phyloP scores from a whole-genome alignment of 495 filamentous ascomycete species.

The Neurospora sp. region DNA sequence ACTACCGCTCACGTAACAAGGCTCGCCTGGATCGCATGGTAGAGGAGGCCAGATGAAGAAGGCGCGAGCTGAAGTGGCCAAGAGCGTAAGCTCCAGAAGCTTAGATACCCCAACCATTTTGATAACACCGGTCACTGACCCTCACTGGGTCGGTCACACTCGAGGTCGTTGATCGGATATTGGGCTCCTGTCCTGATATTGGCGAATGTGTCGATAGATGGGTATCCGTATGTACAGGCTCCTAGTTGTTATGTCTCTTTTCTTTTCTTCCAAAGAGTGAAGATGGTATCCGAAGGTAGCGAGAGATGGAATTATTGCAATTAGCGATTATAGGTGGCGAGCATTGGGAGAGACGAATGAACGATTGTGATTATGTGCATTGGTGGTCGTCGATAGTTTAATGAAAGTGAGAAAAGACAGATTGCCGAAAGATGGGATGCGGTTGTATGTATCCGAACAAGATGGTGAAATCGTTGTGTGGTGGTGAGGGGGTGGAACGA shows the following conservation, averaged over 20 bases:
- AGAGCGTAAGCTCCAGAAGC: conserved; percentile 32
- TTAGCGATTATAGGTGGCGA: not conserved
- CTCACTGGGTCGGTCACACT: not conserved
- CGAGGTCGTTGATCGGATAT: not conserved
- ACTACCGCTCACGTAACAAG: conserved; percentile 4
- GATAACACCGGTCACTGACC: conserved; percentile 5
- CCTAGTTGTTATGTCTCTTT: not conserved
- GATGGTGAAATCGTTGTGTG: not conserved
- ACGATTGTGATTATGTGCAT: not conserved
- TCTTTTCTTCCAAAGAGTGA: not conserved
- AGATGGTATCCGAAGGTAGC: not conserved
- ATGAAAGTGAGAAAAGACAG: not conserved
- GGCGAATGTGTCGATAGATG: not conserved
- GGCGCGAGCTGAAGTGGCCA: conserved; percentile 26
- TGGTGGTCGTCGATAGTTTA: not conserved
- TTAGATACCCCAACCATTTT: conserved; percentile 28
- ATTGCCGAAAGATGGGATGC: not conserved
- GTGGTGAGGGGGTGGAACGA: not conserved
- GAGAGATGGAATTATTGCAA: not conserved
- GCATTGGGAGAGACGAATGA: not conserved
- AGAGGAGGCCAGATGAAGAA: conserved; percentile 23
- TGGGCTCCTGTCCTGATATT: not conserved
- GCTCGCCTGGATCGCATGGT: conserved; percentile 12
- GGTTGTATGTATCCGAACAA: not conserved
- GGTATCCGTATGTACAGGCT: not conserved